These are phyloP conservation scores for Saccharomycopsis capsularis DNA, from an alignment of 805 yeast genomes.

Conservation along the genomic window DNA sequence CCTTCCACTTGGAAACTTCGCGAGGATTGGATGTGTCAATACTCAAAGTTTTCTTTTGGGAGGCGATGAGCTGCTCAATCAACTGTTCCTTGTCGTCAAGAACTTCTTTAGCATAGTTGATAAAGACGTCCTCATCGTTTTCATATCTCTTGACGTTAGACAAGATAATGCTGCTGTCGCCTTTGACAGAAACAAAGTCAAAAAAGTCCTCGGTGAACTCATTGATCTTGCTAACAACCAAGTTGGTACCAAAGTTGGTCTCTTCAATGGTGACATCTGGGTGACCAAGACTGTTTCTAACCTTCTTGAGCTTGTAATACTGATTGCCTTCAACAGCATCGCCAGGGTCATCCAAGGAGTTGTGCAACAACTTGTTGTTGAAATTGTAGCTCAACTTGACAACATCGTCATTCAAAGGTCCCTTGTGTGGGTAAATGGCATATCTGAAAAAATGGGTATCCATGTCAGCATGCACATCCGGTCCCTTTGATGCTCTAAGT, in stretches of 20 bases:
- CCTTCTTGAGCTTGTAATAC: constrained; percentile 11
- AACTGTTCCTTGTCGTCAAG: constrained; percentile 3
- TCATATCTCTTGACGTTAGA: constrained; percentile 84
- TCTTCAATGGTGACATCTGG: constrained; percentile 23
- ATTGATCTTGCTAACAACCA: constrained; percentile 27
- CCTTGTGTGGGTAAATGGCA: constrained; percentile 78
- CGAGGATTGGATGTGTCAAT: neutral
- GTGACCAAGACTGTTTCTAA: constrained; percentile 14
- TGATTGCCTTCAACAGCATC: neutral
- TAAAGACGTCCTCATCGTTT: constrained; percentile 56
- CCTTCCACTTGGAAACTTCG: neutral
- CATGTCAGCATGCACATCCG: constrained; percentile 93
- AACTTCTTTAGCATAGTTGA: constrained; percentile 29
- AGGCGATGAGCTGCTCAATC: neutral
- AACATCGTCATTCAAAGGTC: constrained; percentile 53
- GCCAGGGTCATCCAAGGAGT: constrained; percentile 4
- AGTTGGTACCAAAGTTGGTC: constrained; percentile 22
- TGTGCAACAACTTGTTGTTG: constrained; percentile 42
- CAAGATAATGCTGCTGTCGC: constrained; percentile 45
- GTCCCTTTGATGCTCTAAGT: constrained; percentile 86
- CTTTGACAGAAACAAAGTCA: constrained; percentile 16
- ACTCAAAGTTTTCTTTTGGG: neutral
- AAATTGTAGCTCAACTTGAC: constrained; percentile 74
- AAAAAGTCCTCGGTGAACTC: constrained; percentile 23
- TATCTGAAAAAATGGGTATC: constrained; percentile 79